Base-by-base conservation (phyloP, 331 rosid genomes). In the Arachis monticola region DNA sequence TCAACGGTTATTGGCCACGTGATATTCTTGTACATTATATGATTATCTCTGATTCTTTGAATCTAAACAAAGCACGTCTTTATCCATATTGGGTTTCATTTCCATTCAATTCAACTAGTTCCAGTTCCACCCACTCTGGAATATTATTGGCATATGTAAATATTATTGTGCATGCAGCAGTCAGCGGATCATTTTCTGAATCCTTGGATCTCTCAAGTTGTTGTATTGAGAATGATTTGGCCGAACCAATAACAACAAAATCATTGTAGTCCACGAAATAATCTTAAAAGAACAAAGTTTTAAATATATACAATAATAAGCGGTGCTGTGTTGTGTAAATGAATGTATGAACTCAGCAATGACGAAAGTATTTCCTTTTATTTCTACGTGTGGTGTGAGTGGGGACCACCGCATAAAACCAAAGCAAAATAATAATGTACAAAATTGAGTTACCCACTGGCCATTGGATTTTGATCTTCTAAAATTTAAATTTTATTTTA, bases 1-100 rank as follows among this genome's bases (percentile, higher is more conserved):
- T 27, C 30, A 27, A 27, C 30, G 30, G 30, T 27, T 27, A 27
- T 27, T 27, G 30, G 30, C 30, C 30, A 27, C 30, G 30, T 27
- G 30, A 27, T 27, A 17, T 17, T 17, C 22, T 17, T 17, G 22
- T 17, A 17, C 22, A 17, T 17, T 17, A 17, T 17, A 17, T 3
- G 64, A 62, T 69, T 74, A 45, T 72, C 79, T 77, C 30, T 45
- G 60, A 58, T 75, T 57, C 74, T 68, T 61, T 77, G 85, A 77
- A 73, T 55, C 64, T 42, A 38, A 5, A 32, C 63, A 59, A 59
- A 14, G 31, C 13, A 74, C 64, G 80, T 78, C 80, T 56, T 42
- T 64, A 75, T 83, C 75, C 53, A 35, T 2, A 42, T 58, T 7
- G 67, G 53, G 47, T 52, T 55, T 13, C 9, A 13, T 8, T 55